Base-by-base conservation (phyloP, 2,329 filamentous ascomycete genomes). In the Exserohilum turcica region DNA sequence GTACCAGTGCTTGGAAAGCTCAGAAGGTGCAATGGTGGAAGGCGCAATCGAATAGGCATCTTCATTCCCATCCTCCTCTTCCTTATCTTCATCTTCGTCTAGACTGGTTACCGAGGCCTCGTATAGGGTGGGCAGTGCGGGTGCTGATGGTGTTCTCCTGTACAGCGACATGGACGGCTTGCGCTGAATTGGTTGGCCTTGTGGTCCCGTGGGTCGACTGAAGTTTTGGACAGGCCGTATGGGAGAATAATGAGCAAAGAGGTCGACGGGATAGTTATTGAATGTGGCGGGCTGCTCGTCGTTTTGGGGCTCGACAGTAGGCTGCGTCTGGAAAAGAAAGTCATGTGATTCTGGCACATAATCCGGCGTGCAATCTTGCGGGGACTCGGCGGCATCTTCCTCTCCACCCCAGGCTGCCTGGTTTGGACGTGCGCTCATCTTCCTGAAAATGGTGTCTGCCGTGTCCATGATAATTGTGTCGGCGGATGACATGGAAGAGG, bases 1-100 rank as follows among this genome's bases (percentile, higher is more conserved):
- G 44, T 68, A 68, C 70, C 71, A 74, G 53, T 71, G 71, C 19
- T 65, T 65, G 18, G 71, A 73, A 43, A 75, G 64, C 18, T 64
- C 71, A 12, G 72, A 74, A 9, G 68, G 71, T 6, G 71, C 68
- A 40, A 71, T 60, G 16, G 70, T 72, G 38, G 50, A 70, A 28
- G 52, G 67, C 2, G 68, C 63, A 21, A 70, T 68, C 0, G 69
- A 73, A 24, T 53, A 43, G 31, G 63, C 43, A 49, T 69, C 63
- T n/a, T 40, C 45, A 15, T 53, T 40, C 2, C 42, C 51, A 38
- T 68, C 63, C 16, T 45, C 21, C 4, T 61, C 21, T 7, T 24
- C 21, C 21, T 24, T n/a, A n/a, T n/a, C 37, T 35, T 62, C 59
- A 8, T 50, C 42, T 8, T 59, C 38, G 31, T 68, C 65, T n/a